Conservation (phyloP, 768 basidiomycete species). For the Suillus bovinus region DNA sequence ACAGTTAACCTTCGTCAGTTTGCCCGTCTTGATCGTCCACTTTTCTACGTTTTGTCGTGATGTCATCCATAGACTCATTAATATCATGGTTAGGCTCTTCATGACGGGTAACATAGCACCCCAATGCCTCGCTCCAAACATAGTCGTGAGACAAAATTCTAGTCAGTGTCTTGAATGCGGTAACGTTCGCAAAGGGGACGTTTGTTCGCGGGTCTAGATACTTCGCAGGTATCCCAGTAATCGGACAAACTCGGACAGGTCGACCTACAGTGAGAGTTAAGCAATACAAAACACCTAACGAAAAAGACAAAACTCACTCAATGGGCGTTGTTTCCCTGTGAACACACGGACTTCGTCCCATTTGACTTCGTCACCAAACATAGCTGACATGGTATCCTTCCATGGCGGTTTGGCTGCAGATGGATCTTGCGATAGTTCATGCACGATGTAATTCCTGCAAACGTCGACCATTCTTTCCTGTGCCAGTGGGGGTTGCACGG, state of each 20-base stretch:
- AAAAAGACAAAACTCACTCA: slow-evolving; percentile 46
- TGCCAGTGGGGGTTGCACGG: slow-evolving; percentile 11
- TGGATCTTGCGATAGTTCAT: slow-evolving; percentile 53
- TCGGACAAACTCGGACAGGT: slow-evolving; percentile 63
- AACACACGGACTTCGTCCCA: slow-evolving; percentile 77
- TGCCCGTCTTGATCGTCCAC: slow-evolving; percentile 8
- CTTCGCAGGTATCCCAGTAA: slow-evolving; percentile 75
- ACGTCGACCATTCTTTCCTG: slow-evolving; percentile 48
- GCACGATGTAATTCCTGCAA: slow-evolving; percentile 70
- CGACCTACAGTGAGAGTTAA: slow-evolving; percentile 47
- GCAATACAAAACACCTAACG: neutral
- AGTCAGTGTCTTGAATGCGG: slow-evolving; percentile 66
- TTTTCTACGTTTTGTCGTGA: neutral
- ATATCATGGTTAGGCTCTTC: slow-evolving; percentile 1
- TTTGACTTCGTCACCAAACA: slow-evolving; percentile 84
- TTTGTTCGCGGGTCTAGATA: slow-evolving; percentile 82
- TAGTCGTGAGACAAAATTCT: slow-evolving; percentile 65
- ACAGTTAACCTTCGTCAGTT: neutral
- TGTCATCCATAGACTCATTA: slow-evolving; percentile 8
- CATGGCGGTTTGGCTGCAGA: slow-evolving; percentile 55
- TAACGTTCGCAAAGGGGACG: slow-evolving; percentile 73
- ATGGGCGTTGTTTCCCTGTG: slow-evolving; percentile 61
- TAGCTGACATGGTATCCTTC: slow-evolving; percentile 73
- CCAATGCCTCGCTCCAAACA: slow-evolving; percentile 54
- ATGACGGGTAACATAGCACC: slow-evolving; percentile 39